Evolutionary conservation across 73 alveolate species (phyloP).

Genomic region (Urostyla sp.): DNA sequence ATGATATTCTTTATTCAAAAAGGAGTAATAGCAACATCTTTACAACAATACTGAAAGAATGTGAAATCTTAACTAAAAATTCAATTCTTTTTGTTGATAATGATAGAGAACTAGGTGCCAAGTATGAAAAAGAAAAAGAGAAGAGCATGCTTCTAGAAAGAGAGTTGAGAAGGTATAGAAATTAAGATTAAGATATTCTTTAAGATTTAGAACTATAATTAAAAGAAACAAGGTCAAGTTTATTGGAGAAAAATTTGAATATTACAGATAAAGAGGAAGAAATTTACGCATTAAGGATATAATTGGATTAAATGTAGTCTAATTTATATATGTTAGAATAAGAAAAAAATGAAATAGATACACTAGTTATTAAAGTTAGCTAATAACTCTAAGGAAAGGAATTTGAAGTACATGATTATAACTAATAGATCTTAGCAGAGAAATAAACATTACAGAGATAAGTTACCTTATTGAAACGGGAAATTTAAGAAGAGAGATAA

Average conservation of each 20-base stretch:
- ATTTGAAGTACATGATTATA: slow-evolving; percentile 18
- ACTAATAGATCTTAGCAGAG: background rate
- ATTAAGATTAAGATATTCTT: no score
- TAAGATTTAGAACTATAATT: slow-evolving; percentile 3
- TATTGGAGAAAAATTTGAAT: background rate
- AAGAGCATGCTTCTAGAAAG: no score
- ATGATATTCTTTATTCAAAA: background rate
- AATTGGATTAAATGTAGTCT: background rate
- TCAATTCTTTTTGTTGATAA: background rate
- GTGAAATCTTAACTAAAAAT: background rate
- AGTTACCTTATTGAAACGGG: background rate
- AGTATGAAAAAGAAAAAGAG: background rate
- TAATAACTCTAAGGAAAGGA: slow-evolving; percentile 6
- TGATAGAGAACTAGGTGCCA: background rate
- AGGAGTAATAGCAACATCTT: slow-evolving; percentile 1
- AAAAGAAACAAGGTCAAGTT: background rate
- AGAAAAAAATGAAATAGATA: slow-evolving; percentile 20
- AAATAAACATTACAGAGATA: slow-evolving; percentile 7
- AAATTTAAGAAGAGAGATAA: slow-evolving; percentile 14
- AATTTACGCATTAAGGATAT: background rate
- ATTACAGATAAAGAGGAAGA: slow-evolving; percentile 34
- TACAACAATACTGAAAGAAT: background rate
- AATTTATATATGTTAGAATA: slow-evolving; percentile 9
- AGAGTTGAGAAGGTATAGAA: no score
- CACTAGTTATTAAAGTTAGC: slow-evolving; percentile 23